A percentile compares a stretch with the other conserved stretches of the same genome.
phyloP scores from a whole-genome alignment of 2,329 filamentous ascomycete species.

The Aspergillus candidus region DNA sequence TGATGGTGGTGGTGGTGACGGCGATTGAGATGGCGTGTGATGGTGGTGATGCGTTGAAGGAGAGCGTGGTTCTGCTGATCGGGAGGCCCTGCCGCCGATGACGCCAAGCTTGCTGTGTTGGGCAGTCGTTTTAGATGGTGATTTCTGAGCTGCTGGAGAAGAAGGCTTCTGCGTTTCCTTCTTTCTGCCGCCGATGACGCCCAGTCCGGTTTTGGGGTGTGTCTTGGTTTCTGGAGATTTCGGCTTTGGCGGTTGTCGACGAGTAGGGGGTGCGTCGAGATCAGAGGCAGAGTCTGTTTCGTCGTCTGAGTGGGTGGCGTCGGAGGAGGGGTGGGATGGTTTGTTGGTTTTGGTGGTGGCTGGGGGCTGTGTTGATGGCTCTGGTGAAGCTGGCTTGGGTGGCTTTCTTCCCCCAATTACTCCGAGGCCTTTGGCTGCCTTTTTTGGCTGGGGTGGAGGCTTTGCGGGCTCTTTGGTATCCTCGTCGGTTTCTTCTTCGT shows the following conservation, averaged over 20 bases:
- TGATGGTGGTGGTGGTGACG: slow-evolving; percentile 5
- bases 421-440: slow-evolving; percentile 12
- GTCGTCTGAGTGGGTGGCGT: not conserved
- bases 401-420: slow-evolving; percentile 19
- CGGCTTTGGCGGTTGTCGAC: too few relatives aligned
- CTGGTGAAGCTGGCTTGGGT: not conserved
- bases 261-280: too few relatives aligned
- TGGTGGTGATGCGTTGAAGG: not conserved
- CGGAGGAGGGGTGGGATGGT: not conserved
- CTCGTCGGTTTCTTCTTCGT: slow-evolving; percentile 5
- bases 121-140: too few relatives aligned
- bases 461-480: not conserved
- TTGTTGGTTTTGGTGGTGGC: not conserved
- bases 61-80: slow-evolving; percentile 6
- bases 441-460: slow-evolving; percentile 1
- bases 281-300: too few relatives aligned
- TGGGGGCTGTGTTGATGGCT: not conserved
- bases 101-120: too few relatives aligned
- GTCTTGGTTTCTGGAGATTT: too few relatives aligned
- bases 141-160: too few relatives aligned
- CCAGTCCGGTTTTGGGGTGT: too few relatives aligned
- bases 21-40: not conserved
- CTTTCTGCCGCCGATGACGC: too few relatives aligned
- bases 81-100: too few relatives aligned
- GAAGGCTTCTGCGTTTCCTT: too few relatives aligned